Conservation (phyloP, 2,329 filamentous ascomycete species). For the Fusarium luffae region DNA sequence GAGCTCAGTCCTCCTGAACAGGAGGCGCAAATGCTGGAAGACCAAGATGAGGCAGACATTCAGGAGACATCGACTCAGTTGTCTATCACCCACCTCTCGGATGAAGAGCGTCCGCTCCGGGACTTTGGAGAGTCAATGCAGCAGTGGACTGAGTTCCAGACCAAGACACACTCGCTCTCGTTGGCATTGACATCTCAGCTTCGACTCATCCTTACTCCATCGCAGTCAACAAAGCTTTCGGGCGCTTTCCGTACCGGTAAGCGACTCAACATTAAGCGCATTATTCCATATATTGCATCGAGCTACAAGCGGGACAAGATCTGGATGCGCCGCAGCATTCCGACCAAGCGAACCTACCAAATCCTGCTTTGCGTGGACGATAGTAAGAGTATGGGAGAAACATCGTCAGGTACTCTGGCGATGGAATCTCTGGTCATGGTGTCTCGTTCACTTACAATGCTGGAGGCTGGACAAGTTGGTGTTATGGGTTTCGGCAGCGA, state of each 20-base stretch:
- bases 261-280: conserved; percentile 98
- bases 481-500: conserved; percentile 89
- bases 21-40: conserved; percentile 57
- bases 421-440: conserved; percentile 96
- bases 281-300: conserved; percentile 98
- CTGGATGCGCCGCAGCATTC: conserved; percentile 95
- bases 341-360: conserved; percentile 94
- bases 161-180: conserved; percentile 84
- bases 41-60: conserved; percentile 61
- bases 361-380: conserved; percentile 98
- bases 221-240: conserved; percentile 93
- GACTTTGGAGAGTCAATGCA: conserved; percentile 69
- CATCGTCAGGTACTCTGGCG: conserved; percentile 78
- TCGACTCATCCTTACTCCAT: conserved; percentile 93
- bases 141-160: conserved; percentile 88
- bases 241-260: conserved; percentile 98
- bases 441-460: conserved; percentile 85
- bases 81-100: conserved; percentile 76
- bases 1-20: conserved; percentile 59
- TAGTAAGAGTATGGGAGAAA: conserved; percentile 91
- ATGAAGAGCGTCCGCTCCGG: conserved; percentile 56
- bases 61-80: conserved; percentile 71
- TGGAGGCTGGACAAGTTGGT: conserved; percentile 94
- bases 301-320: conserved; percentile 99
- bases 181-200: conserved; percentile 93